Evolutionary conservation across 495 filamentous ascomycete species (phyloP), one percentile per base, ranked within the genome.

Genomic region (Penicillium bovifimosum): DNA sequence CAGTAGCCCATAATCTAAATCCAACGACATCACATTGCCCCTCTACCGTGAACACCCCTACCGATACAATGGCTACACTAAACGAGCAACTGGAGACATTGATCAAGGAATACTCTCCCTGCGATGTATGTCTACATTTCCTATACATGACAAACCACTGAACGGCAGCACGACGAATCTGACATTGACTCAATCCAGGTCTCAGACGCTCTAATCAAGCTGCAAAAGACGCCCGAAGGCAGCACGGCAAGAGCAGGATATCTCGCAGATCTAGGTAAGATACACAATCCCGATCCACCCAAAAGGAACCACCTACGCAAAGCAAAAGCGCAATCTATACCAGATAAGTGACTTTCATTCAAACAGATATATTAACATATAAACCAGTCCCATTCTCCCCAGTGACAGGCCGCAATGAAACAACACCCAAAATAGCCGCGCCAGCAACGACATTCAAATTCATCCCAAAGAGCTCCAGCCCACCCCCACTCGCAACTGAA

Each of bases 361-460:
- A n/a, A n/a, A n/a, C n/a, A 24, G 2, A 24, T 24, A 24, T 9
- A 35, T 41, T 40, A 41, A 18, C 9, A 53, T 32, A 52, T 27
- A 39, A 29, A 26, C 33, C 16, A 73, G 66, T 38, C 49, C 68
- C 66, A 41, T 60, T 67, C 55, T 67, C 73, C 33, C 62, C 73
- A 45, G 50, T 62, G 33, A 34, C 64, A 54, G 65, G 64, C 44
- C 64, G 63, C 29, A 71, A 62, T 50, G 52, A 56, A 55, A 58
- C 52, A 40, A 35, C 56, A 38, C 33, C 56, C 58, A 79, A 75
- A 46, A 70, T 71, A 45, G 75, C 84, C 46, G 82, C 79, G 10
- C 82, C 80, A 39, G 81, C 80, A 26, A 81, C 77, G 27, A 88
- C 85, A 6, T 78, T 87, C 50, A 75, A 83, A 53, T 84, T 87